Conservation (phyloP, 2,329 filamentous ascomycete species). For the Orbilia oligospora region DNA sequence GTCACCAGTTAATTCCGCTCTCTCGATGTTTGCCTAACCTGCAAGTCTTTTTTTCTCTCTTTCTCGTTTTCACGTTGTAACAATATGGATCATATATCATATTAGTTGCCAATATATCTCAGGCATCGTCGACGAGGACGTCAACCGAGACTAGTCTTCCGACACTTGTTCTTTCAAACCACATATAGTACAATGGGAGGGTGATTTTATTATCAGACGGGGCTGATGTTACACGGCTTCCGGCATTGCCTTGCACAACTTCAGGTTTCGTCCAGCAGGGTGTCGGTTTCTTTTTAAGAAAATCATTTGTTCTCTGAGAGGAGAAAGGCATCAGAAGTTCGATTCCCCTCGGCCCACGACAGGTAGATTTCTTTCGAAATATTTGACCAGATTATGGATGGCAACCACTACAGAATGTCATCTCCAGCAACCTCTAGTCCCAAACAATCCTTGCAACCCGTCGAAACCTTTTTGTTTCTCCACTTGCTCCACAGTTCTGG, state of each 20-base stretch:
- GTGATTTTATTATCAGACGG: conserved; percentile 11
- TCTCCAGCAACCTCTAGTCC: conserved; percentile 38
- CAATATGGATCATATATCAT: conserved; percentile 6
- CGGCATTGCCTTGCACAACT: conserved; percentile 27
- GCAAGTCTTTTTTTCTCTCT: conserved; percentile 7
- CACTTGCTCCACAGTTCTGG: conserved; percentile 50
- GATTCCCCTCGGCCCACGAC: conserved; percentile 14
- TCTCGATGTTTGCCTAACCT: conserved; percentile 9
- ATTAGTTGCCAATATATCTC: conserved; percentile 22
- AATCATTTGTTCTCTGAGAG: not conserved
- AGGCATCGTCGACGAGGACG: conserved; percentile 39
- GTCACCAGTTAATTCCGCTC: conserved; percentile 30
- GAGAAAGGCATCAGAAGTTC: conserved; percentile 17
- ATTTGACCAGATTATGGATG: conserved; percentile 41
- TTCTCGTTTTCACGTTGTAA: conserved; percentile 1
- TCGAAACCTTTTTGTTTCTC: conserved; percentile 51
- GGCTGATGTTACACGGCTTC: conserved; percentile 55
- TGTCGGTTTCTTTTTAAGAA: not conserved
- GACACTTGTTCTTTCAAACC: conserved; percentile 12
- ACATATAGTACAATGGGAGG: conserved; percentile 10
- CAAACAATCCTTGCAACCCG: conserved; percentile 52
- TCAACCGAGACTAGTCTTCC: conserved; percentile 52
- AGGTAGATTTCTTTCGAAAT: conserved; percentile 6
- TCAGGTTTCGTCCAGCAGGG: not conserved
- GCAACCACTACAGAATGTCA: conserved; percentile 48